phyloP scores from a whole-genome alignment of 1,284 basidiomycete species.

The Moesziomyces sp. region DNA sequence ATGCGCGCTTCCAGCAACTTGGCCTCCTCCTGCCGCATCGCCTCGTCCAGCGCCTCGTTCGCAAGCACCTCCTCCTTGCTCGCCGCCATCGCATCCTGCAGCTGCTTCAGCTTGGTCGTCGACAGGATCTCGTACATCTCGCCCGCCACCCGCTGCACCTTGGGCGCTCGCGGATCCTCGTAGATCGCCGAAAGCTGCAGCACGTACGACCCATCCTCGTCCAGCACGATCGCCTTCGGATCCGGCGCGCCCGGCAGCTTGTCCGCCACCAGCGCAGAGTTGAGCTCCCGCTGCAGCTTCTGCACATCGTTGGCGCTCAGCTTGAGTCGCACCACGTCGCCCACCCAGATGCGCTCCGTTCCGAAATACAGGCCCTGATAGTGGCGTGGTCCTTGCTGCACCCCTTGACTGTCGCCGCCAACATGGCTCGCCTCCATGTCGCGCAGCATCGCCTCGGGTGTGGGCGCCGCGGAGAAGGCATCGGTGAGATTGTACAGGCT shows the following conservation, averaged over 20 bases:
- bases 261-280: conserved; percentile 26
- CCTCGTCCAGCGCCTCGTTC: conserved; percentile 18
- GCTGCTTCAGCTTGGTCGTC: conserved; percentile 24
- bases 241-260: conserved; percentile 22
- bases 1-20: conserved; percentile 23
- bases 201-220: conserved; percentile 40
- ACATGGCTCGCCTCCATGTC: conserved; percentile 16
- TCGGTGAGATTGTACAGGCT: conserved; percentile 34
- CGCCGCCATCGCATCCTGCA: conserved; percentile 17
- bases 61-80: conserved; percentile 12
- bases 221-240: conserved; percentile 25
- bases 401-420: conserved; percentile 1
- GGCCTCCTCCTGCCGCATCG: conserved; percentile 20
- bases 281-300: conserved; percentile 41
- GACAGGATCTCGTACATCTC: conserved; percentile 42
- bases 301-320: conserved; percentile 37
- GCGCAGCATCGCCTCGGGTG: conserved; percentile 23
- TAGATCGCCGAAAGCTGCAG: conserved; percentile 39
- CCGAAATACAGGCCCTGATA: conserved; percentile 57
- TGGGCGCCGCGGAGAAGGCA: conserved; percentile 33
- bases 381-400: conserved; percentile 29
- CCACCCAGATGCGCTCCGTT: conserved; percentile 57
- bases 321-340: conserved; percentile 54
- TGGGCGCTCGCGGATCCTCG: conserved; percentile 28
- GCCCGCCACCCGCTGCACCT: conserved; percentile 28